These are phyloP conservation scores for Linderina pennispora DNA, from an alignment of 192 early-diverging fungal genomes.

Conservation along the genomic window DNA sequence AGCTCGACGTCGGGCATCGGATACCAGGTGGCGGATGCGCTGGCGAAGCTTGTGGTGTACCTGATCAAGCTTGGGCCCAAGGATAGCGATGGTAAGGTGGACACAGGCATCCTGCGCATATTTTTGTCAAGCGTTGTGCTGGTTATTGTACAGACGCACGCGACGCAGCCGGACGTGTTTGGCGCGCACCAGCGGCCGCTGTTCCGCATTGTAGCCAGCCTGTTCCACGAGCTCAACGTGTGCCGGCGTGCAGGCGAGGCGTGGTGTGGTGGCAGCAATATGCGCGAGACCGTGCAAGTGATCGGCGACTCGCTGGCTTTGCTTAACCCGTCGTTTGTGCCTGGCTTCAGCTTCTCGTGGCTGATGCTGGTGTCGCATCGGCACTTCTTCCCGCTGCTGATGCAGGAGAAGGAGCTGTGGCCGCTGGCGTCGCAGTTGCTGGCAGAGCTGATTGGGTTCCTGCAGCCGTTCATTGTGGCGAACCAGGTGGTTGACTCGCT, in stretches of 20 bases:
- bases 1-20: conserved; percentile 16
- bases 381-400: conserved; percentile 83
- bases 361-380: conserved; percentile 90
- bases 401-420: conserved; percentile 77
- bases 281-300: conserved; percentile 7
- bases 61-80: conserved; percentile 68
- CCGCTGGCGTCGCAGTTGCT: conserved; percentile 77
- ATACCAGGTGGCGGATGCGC: conserved; percentile 89
- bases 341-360: conserved; percentile 94
- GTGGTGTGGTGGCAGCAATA: conserved; percentile 19
- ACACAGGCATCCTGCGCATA: conserved; percentile 59
- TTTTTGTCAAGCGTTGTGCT: conserved; percentile 83
- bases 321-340: conserved; percentile 78
- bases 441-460: conserved; percentile 76
- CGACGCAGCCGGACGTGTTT: conserved; percentile 69
- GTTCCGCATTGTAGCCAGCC: conserved; percentile 79
- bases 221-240: conserved; percentile 69
- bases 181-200: conserved; percentile 74
- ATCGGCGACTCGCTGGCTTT: conserved; percentile 65
- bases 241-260: conserved; percentile 17
- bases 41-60: conserved; percentile 80
- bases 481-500: conserved; percentile 67
- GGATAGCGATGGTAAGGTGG: conserved; percentile 46
- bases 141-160: conserved; percentile 79
- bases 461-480: conserved; percentile 75